phyloP scores from a whole-genome alignment of 2,329 filamentous ascomycete species.

The Penicillium sp. region DNA sequence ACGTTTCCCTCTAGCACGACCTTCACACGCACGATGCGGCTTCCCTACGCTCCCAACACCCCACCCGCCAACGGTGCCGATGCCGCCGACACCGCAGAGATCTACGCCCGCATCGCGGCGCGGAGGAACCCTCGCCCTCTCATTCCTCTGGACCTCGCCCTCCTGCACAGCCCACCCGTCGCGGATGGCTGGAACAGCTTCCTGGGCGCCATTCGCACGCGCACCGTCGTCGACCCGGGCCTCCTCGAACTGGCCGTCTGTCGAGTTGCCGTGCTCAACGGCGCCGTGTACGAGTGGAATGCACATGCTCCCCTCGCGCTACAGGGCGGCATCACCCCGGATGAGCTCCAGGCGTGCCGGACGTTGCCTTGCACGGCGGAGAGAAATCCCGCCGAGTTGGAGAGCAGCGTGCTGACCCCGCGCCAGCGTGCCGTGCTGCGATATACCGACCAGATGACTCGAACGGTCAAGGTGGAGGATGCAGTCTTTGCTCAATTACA shows the following conservation, averaged over 20 bases:
- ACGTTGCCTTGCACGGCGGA: slow-evolving; percentile 52
- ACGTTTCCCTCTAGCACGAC: background rate
- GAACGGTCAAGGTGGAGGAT: slow-evolving; percentile 68
- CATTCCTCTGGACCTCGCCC: slow-evolving; percentile 72
- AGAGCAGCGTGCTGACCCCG: slow-evolving; percentile 50
- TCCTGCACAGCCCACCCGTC: slow-evolving; percentile 72
- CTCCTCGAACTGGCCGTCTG: slow-evolving; percentile 78
- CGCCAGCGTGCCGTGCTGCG: slow-evolving; percentile 68
- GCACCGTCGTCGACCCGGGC: slow-evolving; percentile 49
- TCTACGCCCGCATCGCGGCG: slow-evolving; percentile 31
- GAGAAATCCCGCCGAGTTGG: slow-evolving; percentile 34
- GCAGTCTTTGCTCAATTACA: slow-evolving; percentile 63
- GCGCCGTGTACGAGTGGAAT: slow-evolving; percentile 82
- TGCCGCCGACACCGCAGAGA: slow-evolving; percentile 27
- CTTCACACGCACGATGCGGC: slow-evolving; percentile 22
- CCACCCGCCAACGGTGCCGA: slow-evolving; percentile 24
- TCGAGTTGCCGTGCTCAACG: slow-evolving; percentile 76
- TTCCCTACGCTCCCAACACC: slow-evolving; percentile 28
- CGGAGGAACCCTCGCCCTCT: slow-evolving; percentile 63
- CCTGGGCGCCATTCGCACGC: slow-evolving; percentile 56
- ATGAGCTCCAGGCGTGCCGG: slow-evolving; percentile 56
- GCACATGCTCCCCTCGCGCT: slow-evolving; percentile 70
- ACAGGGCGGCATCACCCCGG: slow-evolving; percentile 37
- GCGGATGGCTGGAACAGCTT: slow-evolving; percentile 70
- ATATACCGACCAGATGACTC: slow-evolving; percentile 83